Evolutionary conservation across 805 yeast genomes (phyloP).

Genomic region (Starmerella scarabaei): DNA sequence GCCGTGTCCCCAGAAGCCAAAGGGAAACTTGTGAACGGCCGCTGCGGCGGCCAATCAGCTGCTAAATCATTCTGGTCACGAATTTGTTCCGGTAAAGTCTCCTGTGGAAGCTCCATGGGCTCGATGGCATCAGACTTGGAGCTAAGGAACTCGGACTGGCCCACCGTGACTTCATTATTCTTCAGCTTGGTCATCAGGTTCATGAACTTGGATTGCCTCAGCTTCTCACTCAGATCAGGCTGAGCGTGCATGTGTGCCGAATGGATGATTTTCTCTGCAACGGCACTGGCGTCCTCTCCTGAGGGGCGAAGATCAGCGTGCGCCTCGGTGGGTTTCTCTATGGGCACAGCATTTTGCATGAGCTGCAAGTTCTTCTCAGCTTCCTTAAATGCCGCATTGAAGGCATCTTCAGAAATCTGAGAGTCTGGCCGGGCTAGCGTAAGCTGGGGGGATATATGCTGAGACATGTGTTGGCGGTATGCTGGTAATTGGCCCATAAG

Average conservation of each 20-base stretch:
- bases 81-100: not conserved
- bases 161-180: slow-evolving; percentile 9
- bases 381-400: slow-evolving; percentile 16
- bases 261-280: slow-evolving; percentile 15
- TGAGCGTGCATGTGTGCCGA: slow-evolving; percentile 9
- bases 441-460: slow-evolving; percentile 1
- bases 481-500: not conserved
- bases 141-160: slow-evolving; percentile 9
- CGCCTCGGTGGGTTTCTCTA: not conserved
- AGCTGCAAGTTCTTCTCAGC: slow-evolving; percentile 11
- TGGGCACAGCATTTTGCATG: too few relatives aligned
- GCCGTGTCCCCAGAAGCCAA: not conserved
- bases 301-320: not conserved
- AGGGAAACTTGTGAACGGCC: not conserved
- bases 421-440: not conserved
- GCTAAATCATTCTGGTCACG: not conserved
- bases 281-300: slow-evolving; percentile 14
- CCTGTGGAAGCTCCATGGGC: not conserved
- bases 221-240: slow-evolving; percentile 13
- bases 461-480: not conserved
- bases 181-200: slow-evolving; percentile 16
- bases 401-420: not conserved
- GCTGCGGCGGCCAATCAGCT: not conserved
- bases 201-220: slow-evolving; percentile 19
- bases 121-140: not conserved